A percentile compares a stretch with the other conserved stretches of the same genome.
phyloP scores from a whole-genome alignment of 1,139 yeast genomes.

The Eremothecium cymbalariae region DNA sequence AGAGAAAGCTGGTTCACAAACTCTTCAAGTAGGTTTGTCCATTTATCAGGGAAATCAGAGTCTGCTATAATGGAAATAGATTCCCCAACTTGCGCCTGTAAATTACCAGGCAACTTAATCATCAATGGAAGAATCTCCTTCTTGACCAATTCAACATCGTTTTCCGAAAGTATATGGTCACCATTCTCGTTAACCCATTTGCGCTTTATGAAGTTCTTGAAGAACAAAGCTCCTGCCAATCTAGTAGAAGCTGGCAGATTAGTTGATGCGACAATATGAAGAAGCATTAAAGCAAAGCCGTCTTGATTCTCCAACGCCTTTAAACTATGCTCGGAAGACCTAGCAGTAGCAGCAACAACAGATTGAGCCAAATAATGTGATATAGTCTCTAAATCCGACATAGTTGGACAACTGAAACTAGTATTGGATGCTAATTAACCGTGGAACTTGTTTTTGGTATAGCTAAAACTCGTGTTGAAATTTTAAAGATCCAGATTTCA shows the following conservation, averaged over 20 bases:
- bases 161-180: constrained; percentile 49
- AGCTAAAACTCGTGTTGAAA: no score
- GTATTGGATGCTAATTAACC: no score
- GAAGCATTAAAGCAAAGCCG: constrained; percentile 67
- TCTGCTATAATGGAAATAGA: constrained; percentile 89
- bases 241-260: constrained; percentile 51
- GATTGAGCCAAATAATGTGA: constrained; percentile 34
- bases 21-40: constrained; percentile 75
- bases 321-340: constrained; percentile 52
- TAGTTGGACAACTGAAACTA: no score
- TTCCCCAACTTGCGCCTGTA: constrained; percentile 91
- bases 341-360: constrained; percentile 41
- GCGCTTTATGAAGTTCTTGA: constrained; percentile 77
- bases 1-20: constrained; percentile 53
- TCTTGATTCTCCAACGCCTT: constrained; percentile 53
- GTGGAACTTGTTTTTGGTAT: no score
- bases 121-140: constrained; percentile 69
- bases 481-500: no score
- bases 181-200: constrained; percentile 93
- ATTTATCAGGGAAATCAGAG: constrained; percentile 85
- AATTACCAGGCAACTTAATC: constrained; percentile 65
- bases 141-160: constrained; percentile 65
- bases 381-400: constrained; percentile 34
- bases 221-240: constrained; percentile 82
- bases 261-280: constrained; percentile 69